These are phyloP conservation scores for Cladosporium velox DNA, from an alignment of 2,329 filamentous ascomycete species.

Conservation along the genomic window DNA sequence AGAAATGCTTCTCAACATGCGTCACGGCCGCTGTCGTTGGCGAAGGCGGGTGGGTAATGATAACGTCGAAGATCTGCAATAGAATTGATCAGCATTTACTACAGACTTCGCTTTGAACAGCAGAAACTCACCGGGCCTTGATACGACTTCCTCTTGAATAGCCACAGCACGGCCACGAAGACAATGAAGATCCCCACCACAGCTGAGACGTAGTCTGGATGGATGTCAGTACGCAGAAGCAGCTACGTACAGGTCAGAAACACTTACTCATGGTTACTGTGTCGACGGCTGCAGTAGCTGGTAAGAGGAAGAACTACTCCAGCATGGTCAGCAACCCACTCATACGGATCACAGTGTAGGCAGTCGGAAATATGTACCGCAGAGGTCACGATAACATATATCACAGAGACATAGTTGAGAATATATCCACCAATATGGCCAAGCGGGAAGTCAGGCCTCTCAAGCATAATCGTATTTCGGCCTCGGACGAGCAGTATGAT, in stretches of 20 bases:
- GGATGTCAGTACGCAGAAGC: background rate
- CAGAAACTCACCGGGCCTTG: conserved; percentile 6
- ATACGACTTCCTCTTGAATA: conserved; percentile 10
- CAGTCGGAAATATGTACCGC: background rate
- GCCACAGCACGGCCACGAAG: conserved; percentile 5
- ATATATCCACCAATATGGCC: background rate
- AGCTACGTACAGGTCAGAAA: background rate
- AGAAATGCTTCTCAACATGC: conserved; percentile 2
- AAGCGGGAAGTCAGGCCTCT: conserved; percentile 5
- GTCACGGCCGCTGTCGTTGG: background rate
- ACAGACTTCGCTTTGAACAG: background rate
- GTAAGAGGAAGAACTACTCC: conserved; percentile 7
- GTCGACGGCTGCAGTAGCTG: background rate
- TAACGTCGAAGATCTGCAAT: background rate
- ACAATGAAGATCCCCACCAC: conserved; percentile 11
- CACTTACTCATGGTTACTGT: conserved; percentile 5
- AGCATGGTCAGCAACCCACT: background rate
- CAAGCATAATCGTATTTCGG: background rate
- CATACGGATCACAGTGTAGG: background rate
- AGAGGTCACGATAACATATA: conserved; percentile 8
- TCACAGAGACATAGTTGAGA: background rate
- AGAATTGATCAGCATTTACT: background rate
- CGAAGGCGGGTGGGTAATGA: background rate
- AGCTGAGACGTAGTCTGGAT: conserved; percentile 15
- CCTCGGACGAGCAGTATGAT: conserved; percentile 11